Base-by-base conservation (phyloP, 2,329 filamentous ascomycete species). In the Arachnopeziza araneosa region DNA sequence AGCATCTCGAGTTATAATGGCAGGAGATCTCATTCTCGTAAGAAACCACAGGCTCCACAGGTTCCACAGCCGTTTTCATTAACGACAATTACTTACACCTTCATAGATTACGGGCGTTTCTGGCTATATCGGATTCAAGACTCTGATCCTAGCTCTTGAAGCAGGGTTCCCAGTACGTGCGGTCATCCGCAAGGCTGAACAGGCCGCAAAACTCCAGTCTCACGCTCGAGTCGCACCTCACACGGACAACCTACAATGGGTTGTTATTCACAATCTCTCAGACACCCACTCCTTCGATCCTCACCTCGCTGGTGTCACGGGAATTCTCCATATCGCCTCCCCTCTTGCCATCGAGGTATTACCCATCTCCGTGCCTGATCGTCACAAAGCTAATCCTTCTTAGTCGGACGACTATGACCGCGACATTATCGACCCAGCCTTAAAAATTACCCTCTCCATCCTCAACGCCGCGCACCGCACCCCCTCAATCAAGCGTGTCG, bases 191-290 rank as follows among this genome's bases (percentile, higher is more conserved):
- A 64, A 63, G 36, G 53, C 58, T 21, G 60, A 63, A 52, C 60
- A 64, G 56, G 52, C 56, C 3, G 57, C 44, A 55, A 59, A 56
- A 26, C 56, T 63, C 32, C 21, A 63, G 50, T 58, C 53, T 21
- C 59, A 61, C 57, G 21, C 6, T 58, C 57, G 55, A 8, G 56
- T 63, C 52, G 77, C 2, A 73, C 75, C 3, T 76, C 74, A 60
- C 49, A 54, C 57, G 36, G 26, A 75, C 69, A 44, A 81, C 12
- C 48, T 57, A 3, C 30, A 32, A 32, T 32, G 30, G 30, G 14
- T 32, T 32, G 30, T 32, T 14, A 61, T 66, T 49, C 63, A 55
- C 5, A 50, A 65, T 50, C 54, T 66, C 8, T 58, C 58, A 54
- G 26, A 62, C 6, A 56, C 50, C 8, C 10, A 56, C 48, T 59